Base-by-base conservation (phyloP, 768 basidiomycete species). In the Pleurotus ostreatus region DNA sequence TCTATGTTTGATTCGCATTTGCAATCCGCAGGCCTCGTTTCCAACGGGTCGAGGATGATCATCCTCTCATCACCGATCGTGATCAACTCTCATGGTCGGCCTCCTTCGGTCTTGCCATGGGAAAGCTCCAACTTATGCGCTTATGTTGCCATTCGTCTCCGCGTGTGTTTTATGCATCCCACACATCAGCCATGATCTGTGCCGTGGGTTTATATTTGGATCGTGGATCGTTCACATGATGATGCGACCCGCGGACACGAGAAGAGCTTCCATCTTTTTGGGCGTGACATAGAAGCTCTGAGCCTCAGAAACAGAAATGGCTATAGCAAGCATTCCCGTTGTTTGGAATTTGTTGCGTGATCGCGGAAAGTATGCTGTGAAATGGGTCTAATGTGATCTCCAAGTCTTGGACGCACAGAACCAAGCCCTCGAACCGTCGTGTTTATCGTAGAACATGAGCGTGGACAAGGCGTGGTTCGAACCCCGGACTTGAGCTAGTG, bases 361-460 rank as follows among this genome's bases (percentile, higher is more conserved):
- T 16, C 25, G 11, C 16, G 15, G 22, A 25, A 47, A 22, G 26
- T 13, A 16, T 26, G 20, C 22, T 16, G 30, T 34, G 26, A 23
- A 49, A 16, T 49, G 48, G 48, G 48, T 49, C 48, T 30, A 49
- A 49, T 37, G 48, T 22, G 46, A 25, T 15, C 22, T 47, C 30
- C 30, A 34, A 34, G 30, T 34, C 30, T 34, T 34, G 30, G 30
- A 34, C 8, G 30, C 30, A 34, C 30, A 34, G 30, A 34, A 34
- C 30, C 30, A 34, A 34, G 30, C 30, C 11, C 30, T 11, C 30
- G 30, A 34, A 34, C 30, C 30, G 30, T 34, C 30, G 30, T 34
- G 30, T 11, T 34, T 34, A 34, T 34, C 30, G 30, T 34, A 34
- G 30, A 34, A 11, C 30, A 34, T 34, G 30, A 34, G 30, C 30